These are phyloP conservation scores for Microglena sp. DNA, from an alignment of 139 green algal genomes.

Conservation along the genomic window DNA sequence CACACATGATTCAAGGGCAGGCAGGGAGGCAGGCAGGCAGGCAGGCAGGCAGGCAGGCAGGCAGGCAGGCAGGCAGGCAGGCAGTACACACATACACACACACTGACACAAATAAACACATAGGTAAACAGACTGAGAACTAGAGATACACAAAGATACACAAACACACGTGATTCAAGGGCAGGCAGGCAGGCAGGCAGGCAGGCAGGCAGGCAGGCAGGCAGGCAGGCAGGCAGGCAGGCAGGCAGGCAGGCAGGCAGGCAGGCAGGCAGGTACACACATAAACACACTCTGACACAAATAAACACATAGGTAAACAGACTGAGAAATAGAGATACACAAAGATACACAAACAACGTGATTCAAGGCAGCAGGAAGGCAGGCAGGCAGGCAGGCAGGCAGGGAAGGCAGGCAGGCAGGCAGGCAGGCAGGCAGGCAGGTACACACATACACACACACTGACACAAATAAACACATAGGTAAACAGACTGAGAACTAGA, in stretches of 20 bases:
- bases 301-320: not conserved
- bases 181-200: not conserved
- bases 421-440: not conserved
- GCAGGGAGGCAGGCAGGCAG: not conserved
- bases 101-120: not conserved
- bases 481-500: too few relatives aligned
- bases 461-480: not conserved
- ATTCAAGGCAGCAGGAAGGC: not conserved
- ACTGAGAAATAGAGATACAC: not conserved
- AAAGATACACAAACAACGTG: not conserved
- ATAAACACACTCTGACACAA: not conserved
- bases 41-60: not conserved
- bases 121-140: not conserved
- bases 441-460: not conserved
- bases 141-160: not conserved
- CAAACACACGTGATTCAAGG: not conserved
- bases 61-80: not conserved
- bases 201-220: not conserved
- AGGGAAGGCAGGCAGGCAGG: not conserved
- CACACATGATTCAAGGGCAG: not conserved
- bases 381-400: constrained; percentile 5
- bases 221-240: not conserved
- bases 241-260: not conserved
- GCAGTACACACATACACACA: not conserved
- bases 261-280: not conserved